phyloP scores from a whole-genome alignment of 2,329 filamentous ascomycete genomes.

The Diaporthe destruens region DNA sequence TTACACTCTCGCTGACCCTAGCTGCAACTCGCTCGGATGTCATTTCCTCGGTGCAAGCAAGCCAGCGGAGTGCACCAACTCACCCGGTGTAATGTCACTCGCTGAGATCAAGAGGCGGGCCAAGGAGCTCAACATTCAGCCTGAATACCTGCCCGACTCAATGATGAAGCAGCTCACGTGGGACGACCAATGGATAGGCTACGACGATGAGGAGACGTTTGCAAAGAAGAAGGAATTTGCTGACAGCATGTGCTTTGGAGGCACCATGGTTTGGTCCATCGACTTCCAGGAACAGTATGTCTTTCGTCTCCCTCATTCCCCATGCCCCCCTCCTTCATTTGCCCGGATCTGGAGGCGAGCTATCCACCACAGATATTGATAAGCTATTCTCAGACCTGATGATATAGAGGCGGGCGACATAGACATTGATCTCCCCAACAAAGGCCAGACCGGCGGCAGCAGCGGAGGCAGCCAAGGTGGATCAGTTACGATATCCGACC shows the following conservation, averaged over 20 bases:
- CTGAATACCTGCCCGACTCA: constrained; percentile 8
- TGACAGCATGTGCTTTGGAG: constrained; percentile 49
- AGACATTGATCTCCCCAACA: neutral
- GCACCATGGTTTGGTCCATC: constrained; percentile 51
- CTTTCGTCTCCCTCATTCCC: no score
- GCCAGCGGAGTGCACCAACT: constrained; percentile 48
- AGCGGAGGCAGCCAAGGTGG: neutral
- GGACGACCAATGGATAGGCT: constrained; percentile 47
- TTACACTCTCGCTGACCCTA: constrained; percentile 52
- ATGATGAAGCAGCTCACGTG: constrained; percentile 49
- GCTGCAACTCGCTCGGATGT: constrained; percentile 47
- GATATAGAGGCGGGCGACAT: neutral
- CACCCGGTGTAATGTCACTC: constrained; percentile 49
- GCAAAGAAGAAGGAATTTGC: constrained; percentile 48
- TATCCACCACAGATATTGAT: neutral
- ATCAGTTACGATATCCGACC: neutral
- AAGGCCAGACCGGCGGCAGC: constrained; percentile 2
- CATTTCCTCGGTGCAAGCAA: constrained; percentile 45
- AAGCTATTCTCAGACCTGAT: neutral
- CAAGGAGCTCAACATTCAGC: constrained; percentile 8
- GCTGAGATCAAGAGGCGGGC: constrained; percentile 51
- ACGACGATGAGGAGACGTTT: constrained; percentile 45
- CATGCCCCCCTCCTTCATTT: no score
- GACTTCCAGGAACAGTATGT: constrained; percentile 31
- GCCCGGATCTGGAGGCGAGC: neutral